Percentiles rank a stretch among this genome's conserved stretches.
Evolutionary conservation across 1,284 basidiomycete species (phyloP).

Genomic region (Omphalotus olearius): DNA sequence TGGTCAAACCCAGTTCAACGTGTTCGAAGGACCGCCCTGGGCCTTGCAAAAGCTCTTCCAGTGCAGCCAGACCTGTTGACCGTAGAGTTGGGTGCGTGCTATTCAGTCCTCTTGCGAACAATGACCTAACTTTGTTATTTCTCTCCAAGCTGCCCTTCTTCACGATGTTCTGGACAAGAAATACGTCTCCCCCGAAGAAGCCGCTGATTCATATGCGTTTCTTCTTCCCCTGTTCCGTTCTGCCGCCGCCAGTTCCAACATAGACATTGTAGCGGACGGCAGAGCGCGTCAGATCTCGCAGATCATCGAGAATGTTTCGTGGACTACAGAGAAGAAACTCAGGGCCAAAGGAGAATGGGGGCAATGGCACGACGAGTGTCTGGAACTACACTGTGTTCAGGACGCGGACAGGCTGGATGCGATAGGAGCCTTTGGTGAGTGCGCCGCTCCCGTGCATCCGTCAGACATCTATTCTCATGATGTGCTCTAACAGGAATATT

Average conservation of each 20-base stretch:
- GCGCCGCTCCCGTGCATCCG: slow-evolving; percentile 1
- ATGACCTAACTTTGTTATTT: neutral
- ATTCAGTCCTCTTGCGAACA: neutral
- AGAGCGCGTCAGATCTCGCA: slow-evolving; percentile 50
- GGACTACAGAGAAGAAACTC: slow-evolving; percentile 80
- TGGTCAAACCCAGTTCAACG: slow-evolving; percentile 58
- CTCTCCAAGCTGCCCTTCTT: slow-evolving; percentile 63
- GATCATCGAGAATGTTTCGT: slow-evolving; percentile 82
- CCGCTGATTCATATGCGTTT: slow-evolving; percentile 58
- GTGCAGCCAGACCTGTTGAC: slow-evolving; percentile 61
- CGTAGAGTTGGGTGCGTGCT: slow-evolving; percentile 57
- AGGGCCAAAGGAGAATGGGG: slow-evolving; percentile 50
- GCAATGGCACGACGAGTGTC: slow-evolving; percentile 72
- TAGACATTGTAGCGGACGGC: slow-evolving; percentile 59
- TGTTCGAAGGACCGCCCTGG: slow-evolving; percentile 73
- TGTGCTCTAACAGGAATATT: slow-evolving; percentile 58
- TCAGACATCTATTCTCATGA: neutral
- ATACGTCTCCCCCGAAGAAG: slow-evolving; percentile 59
- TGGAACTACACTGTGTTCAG: slow-evolving; percentile 87
- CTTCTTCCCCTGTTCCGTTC: slow-evolving; percentile 65
- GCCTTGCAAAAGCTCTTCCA: slow-evolving; percentile 52
- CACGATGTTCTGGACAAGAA: slow-evolving; percentile 90
- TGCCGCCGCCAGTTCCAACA: slow-evolving; percentile 34
- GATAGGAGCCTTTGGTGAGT: slow-evolving; percentile 84
- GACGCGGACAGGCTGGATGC: slow-evolving; percentile 92